Evolutionary conservation across 2,329 filamentous ascomycete genomes (phyloP).

Genomic region (Colletotrichum phormii): DNA sequence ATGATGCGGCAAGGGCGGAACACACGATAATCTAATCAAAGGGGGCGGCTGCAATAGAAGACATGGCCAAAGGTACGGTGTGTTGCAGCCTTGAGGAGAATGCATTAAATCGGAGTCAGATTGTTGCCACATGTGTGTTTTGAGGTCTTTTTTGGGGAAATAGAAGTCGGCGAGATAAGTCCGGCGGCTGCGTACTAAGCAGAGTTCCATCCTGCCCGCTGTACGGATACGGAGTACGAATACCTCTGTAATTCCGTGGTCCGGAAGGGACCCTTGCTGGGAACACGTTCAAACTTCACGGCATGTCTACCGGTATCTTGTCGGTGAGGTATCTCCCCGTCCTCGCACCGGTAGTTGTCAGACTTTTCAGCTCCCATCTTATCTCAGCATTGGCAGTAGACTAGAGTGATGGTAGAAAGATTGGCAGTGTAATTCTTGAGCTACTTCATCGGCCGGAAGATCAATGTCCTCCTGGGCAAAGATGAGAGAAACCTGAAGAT

Average conservation of each 20-base stretch:
- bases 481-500: neutral
- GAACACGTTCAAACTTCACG: neutral
- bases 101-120: neutral
- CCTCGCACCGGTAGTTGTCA: neutral
- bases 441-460: neutral
- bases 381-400: neutral
- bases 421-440: neutral
- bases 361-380: neutral
- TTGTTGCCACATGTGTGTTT: neutral
- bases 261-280: neutral
- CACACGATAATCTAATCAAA: neutral
- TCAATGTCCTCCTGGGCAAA: neutral
- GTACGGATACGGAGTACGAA: neutral
- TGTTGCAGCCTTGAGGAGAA: neutral
- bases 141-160: neutral
- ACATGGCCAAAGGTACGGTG: neutral
- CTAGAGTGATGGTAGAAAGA: neutral
- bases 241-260: neutral
- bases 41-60: neutral
- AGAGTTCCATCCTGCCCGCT: neutral
- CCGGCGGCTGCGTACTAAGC: conserved; percentile 5
- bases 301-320: neutral
- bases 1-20: conserved; percentile 6
- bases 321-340: neutral
- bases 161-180: conserved; percentile 16